Evolutionary conservation across 2,329 filamentous ascomycete species (phyloP).

Genomic region (Byssochlamys sp.): DNA sequence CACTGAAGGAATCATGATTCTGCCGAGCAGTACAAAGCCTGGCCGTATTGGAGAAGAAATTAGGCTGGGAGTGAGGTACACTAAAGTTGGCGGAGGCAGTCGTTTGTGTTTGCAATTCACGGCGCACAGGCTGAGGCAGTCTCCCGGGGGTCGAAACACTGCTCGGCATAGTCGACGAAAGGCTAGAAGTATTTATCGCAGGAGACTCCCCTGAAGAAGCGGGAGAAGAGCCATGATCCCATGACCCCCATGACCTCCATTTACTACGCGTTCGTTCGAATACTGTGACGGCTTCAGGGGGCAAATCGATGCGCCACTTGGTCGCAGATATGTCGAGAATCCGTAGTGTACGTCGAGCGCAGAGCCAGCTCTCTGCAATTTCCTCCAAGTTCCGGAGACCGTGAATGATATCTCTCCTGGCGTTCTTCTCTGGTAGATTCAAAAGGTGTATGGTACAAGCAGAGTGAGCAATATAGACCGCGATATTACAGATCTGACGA

Average conservation of each 20-base stretch:
- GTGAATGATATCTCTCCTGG: constrained; percentile 78
- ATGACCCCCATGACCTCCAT: constrained; percentile 58
- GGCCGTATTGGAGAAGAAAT: constrained; percentile 6
- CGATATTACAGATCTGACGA: constrained; percentile 90
- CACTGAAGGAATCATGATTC: constrained; percentile 10
- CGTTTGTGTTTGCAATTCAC: constrained; percentile 5
- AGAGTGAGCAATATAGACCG: constrained; percentile 88
- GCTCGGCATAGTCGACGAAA: constrained; percentile 5
- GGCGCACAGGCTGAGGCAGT: neutral
- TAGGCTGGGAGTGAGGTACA: constrained; percentile 9
- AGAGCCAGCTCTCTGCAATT: constrained; percentile 89
- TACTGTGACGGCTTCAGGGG: constrained; percentile 68
- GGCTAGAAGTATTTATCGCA: constrained; percentile 8
- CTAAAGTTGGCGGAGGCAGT: constrained; percentile 7
- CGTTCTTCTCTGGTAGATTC: constrained; percentile 85
- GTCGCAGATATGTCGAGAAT: constrained; percentile 75
- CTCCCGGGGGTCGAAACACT: neutral
- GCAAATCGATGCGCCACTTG: constrained; percentile 84
- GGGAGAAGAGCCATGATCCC: constrained; percentile 31
- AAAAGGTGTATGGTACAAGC: constrained; percentile 91
- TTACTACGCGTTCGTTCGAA: constrained; percentile 70
- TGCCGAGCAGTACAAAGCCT: constrained; percentile 13
- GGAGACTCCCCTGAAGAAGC: constrained; percentile 19
- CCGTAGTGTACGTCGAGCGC: constrained; percentile 71
- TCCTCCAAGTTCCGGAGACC: constrained; percentile 87